Evolutionary conservation across 495 filamentous ascomycete species (phyloP), one percentile per base, ranked within the genome.

Genomic region (Astrothelium subdiscretum): DNA sequence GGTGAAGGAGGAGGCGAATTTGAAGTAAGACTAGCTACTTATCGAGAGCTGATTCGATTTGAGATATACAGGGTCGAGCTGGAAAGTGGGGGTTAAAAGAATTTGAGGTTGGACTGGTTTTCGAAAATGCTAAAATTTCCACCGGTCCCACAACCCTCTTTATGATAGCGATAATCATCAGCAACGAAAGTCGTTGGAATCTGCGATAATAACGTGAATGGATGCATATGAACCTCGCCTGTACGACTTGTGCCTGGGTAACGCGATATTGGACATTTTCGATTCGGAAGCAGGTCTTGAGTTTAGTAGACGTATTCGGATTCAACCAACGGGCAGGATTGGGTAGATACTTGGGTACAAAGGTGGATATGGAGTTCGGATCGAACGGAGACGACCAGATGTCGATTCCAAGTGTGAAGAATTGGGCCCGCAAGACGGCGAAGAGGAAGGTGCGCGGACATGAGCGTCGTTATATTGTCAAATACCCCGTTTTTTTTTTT

Each of bases 391-490:
- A 78, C 0, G 67, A 69, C 42, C 83, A 76, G 3, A 87, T 75
- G 57, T 82, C 80, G 61, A 87, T 82, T 10, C 84, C 84, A 63
- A 86, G 84, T 0, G 83, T 83, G 8, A 81, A 65, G 54, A 87
- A 84, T 0, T n/a, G 80, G 73, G 11, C 76, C 75, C 20, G 76
- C 57, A 65, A 85, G 86, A 65, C 80, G 75, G 12, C 78, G 70
- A 18, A 85, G 77, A 0, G 59, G 31, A 13, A 87, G 73, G 11
- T 78, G 73, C 6, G 65, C 74, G 0, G 80, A 76, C 57, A 72
- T 73, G 70, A 81, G 69, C 3, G 81, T 84, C 81, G n/a, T n/a
- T n/a, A n/a, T n/a, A n/a, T n/a, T n/a, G n/a, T n/a, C n/a, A n/a
- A n/a, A n/a, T n/a, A n/a, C n/a, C n/a, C n/a, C n/a, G n/a, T n/a